A percentile compares a stretch with the other conserved stretches of the same genome.
phyloP scores from a whole-genome alignment of 306 rosid genomes.

The Mimosa bimucronata region DNA sequence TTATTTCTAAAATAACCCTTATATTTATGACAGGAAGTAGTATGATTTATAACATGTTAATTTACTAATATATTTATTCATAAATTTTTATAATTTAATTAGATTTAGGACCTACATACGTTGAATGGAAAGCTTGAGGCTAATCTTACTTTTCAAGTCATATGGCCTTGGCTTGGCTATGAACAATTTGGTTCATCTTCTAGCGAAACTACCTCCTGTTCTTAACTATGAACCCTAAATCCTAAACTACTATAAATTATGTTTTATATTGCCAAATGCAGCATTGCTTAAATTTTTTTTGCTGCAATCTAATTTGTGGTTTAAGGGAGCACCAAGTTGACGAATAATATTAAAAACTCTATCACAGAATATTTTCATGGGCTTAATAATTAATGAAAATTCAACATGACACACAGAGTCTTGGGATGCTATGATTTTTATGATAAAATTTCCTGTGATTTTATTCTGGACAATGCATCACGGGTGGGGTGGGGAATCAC shows the following conservation, averaged over 20 bases:
- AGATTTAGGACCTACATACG: neutral
- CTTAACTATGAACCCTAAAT: too few species aligned
- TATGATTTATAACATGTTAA: too few species aligned
- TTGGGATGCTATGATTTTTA: neutral
- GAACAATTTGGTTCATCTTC: neutral
- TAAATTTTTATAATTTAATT: too few species aligned
- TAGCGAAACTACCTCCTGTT: neutral
- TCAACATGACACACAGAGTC: neutral
- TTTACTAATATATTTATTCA: neutral
- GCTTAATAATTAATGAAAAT: neutral
- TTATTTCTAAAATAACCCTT: too few species aligned
- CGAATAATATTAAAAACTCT: constrained; percentile 4
- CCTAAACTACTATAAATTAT: too few species aligned
- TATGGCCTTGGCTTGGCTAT: neutral
- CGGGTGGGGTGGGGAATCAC: constrained; percentile 45
- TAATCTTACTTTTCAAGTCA: too few species aligned
- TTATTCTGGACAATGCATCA: constrained; percentile 53
- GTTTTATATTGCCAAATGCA: too few species aligned
- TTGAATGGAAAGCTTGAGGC: neutral
- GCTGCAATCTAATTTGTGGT: neutral
- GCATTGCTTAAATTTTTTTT: neutral
- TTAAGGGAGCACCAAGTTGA: constrained; percentile 2
- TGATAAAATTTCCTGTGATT: constrained; percentile 38
- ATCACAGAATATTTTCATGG: constrained; percentile 36
- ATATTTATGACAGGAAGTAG: too few species aligned